phyloP scores from a whole-genome alignment of 805 yeast genomes.

The Kockiozyma suomiensis region DNA sequence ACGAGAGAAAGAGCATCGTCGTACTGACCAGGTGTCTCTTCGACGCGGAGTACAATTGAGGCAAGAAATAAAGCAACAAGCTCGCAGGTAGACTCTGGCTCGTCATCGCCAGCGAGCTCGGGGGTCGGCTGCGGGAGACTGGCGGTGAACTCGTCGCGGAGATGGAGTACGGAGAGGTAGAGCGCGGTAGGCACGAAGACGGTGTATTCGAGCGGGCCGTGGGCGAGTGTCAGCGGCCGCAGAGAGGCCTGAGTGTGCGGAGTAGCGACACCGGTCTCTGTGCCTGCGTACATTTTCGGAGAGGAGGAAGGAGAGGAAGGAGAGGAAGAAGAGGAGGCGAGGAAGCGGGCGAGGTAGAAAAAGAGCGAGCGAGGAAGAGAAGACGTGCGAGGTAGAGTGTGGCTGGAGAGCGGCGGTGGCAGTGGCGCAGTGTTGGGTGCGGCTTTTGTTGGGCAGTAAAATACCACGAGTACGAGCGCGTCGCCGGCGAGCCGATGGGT shows the following conservation, averaged over 20 bases:
- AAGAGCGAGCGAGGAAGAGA: not conserved
- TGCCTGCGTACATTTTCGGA: conserved; percentile 33
- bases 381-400: conserved; percentile 2
- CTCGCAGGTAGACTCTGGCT: conserved; percentile 85
- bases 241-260: conserved; percentile 53
- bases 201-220: conserved; percentile 87
- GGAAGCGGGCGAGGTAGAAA: not conserved
- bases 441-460: conserved; percentile 3
- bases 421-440: conserved; percentile 19
- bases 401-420: not conserved
- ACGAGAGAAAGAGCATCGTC: conserved; percentile 71
- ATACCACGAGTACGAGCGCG: not conserved
- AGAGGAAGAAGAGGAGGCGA: not conserved
- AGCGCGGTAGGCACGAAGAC: conserved; percentile 81
- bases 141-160: conserved; percentile 81
- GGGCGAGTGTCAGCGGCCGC: conserved; percentile 82
- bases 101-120: conserved; percentile 81
- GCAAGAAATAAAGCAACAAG: conserved; percentile 83
- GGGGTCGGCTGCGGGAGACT: conserved; percentile 72
- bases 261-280: conserved; percentile 47
- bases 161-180: conserved; percentile 79
- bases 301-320: conserved; percentile 3
- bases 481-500: too few species aligned
- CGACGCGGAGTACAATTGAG: conserved; percentile 44
- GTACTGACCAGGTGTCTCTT: conserved; percentile 54